Evolutionary conservation across 2,329 filamentous ascomycete species (phyloP), one percentile per base, ranked within the genome.

Genomic region (Aspergillus sp.): DNA sequence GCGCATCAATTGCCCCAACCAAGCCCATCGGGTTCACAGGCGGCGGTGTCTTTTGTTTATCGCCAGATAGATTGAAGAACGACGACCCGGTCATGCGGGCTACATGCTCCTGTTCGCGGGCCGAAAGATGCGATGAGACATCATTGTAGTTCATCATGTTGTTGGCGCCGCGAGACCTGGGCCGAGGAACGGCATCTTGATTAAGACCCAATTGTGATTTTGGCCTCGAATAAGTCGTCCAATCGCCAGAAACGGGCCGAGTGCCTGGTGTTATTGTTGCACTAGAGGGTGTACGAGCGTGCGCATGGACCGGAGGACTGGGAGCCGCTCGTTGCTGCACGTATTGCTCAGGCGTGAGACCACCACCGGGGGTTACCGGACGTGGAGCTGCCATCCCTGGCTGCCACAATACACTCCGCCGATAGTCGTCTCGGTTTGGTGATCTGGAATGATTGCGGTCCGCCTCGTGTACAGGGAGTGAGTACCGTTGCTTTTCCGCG

Each of bases 61-160:
- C 82, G 39, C 70, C 74, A 4, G 82, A 83, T 70, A 96, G 79
- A 58, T 84, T 86, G 65, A 96, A 83, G 50, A 96, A 79, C 0
- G 92, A 89, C 0, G 86, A 87, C 1, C 90, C 89, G 0, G 91
- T 96, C 65, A 91, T 81, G 39, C 89, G 86, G 9, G 92, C 90
- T n/a, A 96, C 83, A 64, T 96, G 89, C 74, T 96, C 91, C 71
- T 96, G 92, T 73, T 96, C 92, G 15, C 89, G 86, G 17, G 92
- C 92, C 19, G 90, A 92, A n/a, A 96, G 80, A 57, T 88, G 84
- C 0, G 78, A 75, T 8, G 83, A 80, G 22, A 82, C 75, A 62
- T 85, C 81, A 49, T 79, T 78, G 24, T 76, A 72, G 47, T 78
- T 76, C 30, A 88, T 73, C 56, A 83, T 70, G 4, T 74, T 72